Base-by-base conservation (phyloP, 2,329 filamentous ascomycete species). In the Periconia digitata region DNA sequence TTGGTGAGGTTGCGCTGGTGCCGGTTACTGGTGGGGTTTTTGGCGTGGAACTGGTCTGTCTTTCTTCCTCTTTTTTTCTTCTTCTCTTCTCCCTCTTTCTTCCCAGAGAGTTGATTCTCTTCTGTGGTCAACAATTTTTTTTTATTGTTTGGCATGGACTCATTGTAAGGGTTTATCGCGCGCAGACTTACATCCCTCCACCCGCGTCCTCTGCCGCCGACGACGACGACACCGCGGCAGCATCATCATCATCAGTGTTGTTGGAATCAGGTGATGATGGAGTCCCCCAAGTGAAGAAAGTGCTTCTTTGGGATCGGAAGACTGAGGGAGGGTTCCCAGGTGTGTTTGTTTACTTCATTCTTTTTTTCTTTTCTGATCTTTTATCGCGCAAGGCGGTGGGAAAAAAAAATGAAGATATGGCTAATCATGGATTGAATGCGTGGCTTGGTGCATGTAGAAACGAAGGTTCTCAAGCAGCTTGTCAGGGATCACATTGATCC, bases 1-100 rank as follows among this genome's bases (percentile, higher is more conserved):
- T 97, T 2, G 92, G 91, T 52, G 92, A 97, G 71, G 86, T 97
- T 8, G 85, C 92, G 15, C 81, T 99, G 7, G 84, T 95, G 56
- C 94, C 94, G 0, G 79, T 85, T 13, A 95, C 90, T 0, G 91
- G 92, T 16, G 92, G 94, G 0, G 78, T 88, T 2, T 99, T 97
- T 65, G 79, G 83, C 18, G 85, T 97, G 12, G 80, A 85, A 49
- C 81, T 95, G 46, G 66, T 69, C 47, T 24, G 60, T 35, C 22
- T 24, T 12, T 34, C 6, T 18, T 16, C 12, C 40, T 3, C 12
- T 24, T 36, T 18, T 34, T 22, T 20, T n/a, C n/a, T 22, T 6
- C 37, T 8, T 34, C 8, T 29, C 15, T 17, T 16, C n/a, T n/a
- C n/a, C n/a, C n/a, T n/a, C n/a, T n/a, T n/a, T n/a, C n/a, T n/a